phyloP scores from a whole-genome alignment of 192 early-diverging fungal species.

The Lobosporangium transversale region DNA sequence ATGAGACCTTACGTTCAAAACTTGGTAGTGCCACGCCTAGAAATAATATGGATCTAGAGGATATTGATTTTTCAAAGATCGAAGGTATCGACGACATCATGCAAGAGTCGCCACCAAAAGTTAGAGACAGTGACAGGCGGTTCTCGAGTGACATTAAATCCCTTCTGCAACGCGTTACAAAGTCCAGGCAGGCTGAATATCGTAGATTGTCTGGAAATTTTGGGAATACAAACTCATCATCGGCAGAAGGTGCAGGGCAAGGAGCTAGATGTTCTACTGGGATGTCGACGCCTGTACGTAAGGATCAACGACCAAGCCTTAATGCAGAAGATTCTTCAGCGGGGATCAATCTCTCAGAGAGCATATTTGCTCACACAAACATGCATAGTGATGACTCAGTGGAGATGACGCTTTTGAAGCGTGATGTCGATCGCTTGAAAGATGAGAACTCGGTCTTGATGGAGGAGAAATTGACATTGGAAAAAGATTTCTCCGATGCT shows the following conservation, averaged over 20 bases:
- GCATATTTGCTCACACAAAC: constrained; percentile 31
- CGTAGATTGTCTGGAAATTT: constrained; percentile 38
- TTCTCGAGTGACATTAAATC: constrained; percentile 53
- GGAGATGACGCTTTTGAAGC: constrained; percentile 40
- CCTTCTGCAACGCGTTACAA: constrained; percentile 38
- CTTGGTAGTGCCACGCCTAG: constrained; percentile 29
- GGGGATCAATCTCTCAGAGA: constrained; percentile 46
- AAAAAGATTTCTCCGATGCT: constrained; percentile 27
- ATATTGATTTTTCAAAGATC: constrained; percentile 32
- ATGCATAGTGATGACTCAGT: constrained; percentile 48
- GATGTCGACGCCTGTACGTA: constrained; percentile 12
- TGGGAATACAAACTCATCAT: constrained; percentile 1
- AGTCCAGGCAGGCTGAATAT: constrained; percentile 40
- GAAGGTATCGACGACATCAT: constrained; percentile 46
- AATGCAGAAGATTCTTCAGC: background rate
- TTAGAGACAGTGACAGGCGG: constrained; percentile 27
- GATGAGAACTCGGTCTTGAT: constrained; percentile 37
- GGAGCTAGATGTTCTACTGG: constrained; percentile 7
- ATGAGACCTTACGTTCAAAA: constrained; percentile 19
- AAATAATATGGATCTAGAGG: constrained; percentile 14
- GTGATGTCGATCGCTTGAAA: constrained; percentile 40
- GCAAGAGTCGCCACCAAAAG: constrained; percentile 47
- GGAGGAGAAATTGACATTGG: constrained; percentile 26
- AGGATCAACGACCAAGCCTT: background rate
- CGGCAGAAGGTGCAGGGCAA: constrained; percentile 7